Evolutionary conservation across 495 filamentous ascomycete species (phyloP), one percentile per base, ranked within the genome.

Genomic region (Lophium mytilinum): DNA sequence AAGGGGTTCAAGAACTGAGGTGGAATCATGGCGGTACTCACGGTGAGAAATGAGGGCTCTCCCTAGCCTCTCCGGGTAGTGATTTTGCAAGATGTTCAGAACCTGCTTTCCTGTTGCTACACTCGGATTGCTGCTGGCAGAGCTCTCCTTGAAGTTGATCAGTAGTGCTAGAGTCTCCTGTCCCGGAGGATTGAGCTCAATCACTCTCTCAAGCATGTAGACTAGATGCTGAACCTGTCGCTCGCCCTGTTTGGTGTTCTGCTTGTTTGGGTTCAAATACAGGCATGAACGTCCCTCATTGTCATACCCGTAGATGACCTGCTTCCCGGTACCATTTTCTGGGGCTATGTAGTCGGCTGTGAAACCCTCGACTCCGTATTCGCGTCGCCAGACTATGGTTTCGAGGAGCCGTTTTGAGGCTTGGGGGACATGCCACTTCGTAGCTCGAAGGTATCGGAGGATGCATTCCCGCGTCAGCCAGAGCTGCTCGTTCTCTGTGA

Each of bases 271-370:
- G 58, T 86, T 83, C 34, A 97, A 78, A 71, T 95, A 95, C 39
- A 92, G 82, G 73, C 92, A 96, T 0, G 89, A 88, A 41, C 93
- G 80, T 33, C 77, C 83, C 47, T 87, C 75, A 60, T 85, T 87
- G 72, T 98, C 93, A 68, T 83, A 98, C 17, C 93, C 93, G 21
- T 93, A 66, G 21, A 93, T 75, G 51, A 95, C 76, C 69, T 96
- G 92, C 73, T 98, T 98, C 14, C 93, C 93, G 3, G 93, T 98
- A 72, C 89, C 90, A 71, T 96, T 94, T 73, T 98, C 93, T 4
- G 84, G 80, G 0, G 83, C 85, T 62, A 96, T 89, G 67, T 93
- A 83, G 4, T 96, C 92, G 3, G 85, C 75, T 0, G 87, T 88
- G 70, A 90, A 76, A 21, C 76, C 77, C 37, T 86, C 79, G 42